Base-by-base conservation (phyloP, 805 yeast species). In the Schwanniomyces sp. region DNA sequence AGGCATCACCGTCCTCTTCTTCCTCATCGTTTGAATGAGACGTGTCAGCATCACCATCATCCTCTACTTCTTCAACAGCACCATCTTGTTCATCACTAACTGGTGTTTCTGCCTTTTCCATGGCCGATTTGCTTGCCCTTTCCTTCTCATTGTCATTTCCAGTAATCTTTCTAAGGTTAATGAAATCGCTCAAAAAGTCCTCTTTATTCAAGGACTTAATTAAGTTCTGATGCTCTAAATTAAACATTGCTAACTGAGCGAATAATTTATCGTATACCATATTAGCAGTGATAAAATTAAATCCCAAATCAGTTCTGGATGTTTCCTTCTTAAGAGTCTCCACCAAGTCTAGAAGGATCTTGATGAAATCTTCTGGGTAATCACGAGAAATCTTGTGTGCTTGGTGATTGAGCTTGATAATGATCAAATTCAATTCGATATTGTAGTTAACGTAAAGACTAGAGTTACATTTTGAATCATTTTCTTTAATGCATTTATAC, bases 171-270 rank as follows among this genome's bases (percentile, higher is more conserved):
- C 56, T 59, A 41, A 62, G 63, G 47, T 64, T 58, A 17, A 61
- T 56, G 50, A 66, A 68, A 30, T 68, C 72, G 24, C 56, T 57
- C 7, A 59, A 48, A 41, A 68, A 68, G 21, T 61, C 68, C 12
- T 58, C 64, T 27, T 58, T 59, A 17, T 48, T 51, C 45, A 63
- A 51, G 27, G 43, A 30, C 17, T 49, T 48, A 28, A 66, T 49
- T 28, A 59, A 53, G 29, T 45, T 46, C 42, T 59, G 59, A 16
- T 58, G 45, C 7, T 58, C 63, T 7, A 53, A 52, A 4, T 57
- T 49, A 30, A 51, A 56, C 28, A 48, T 37, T 27, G 54, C 54
- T 47, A 49, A 43, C 7, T 52, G 46, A 16, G 48, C 39, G 14
- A 54, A 28, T 27, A 67, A 44, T 46, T 58, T 58, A 34, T 63